These are phyloP conservation scores for Penicillium sp. DNA, from an alignment of 2,329 filamentous ascomycete species.

Conservation along the genomic window DNA sequence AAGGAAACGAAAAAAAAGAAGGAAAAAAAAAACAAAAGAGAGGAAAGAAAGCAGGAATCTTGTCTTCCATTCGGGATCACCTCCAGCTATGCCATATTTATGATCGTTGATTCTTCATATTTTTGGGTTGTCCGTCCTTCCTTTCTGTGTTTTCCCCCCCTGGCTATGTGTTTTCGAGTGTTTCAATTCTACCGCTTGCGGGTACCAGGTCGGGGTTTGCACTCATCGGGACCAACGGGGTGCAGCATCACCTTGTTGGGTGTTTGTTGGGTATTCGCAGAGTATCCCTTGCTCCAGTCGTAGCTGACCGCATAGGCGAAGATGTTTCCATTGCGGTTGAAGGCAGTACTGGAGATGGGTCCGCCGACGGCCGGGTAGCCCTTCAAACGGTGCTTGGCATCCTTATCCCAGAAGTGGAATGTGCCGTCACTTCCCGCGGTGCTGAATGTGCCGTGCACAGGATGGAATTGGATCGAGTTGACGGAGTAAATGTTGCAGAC, in stretches of 20 bases:
- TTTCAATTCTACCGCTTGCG: constrained; percentile 34
- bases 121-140: background rate
- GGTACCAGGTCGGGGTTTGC: constrained; percentile 49
- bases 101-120: too few relatives aligned
- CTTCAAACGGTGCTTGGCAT: constrained; percentile 81
- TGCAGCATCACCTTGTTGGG: constrained; percentile 83
- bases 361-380: constrained; percentile 80
- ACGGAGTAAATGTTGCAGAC: constrained; percentile 87
- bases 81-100: too few relatives aligned
- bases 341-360: constrained; percentile 84
- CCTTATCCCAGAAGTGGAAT: constrained; percentile 74
- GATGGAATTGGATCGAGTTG: constrained; percentile 97
- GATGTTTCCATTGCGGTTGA: constrained; percentile 77
- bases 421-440: constrained; percentile 93
- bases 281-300: constrained; percentile 97
- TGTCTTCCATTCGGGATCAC: too few relatives aligned
- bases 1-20: too few relatives aligned
- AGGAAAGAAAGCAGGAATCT: too few relatives aligned
- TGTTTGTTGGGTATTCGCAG: constrained; percentile 64
- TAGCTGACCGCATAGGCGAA: constrained; percentile 90
- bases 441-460: constrained; percentile 93
- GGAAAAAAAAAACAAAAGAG: too few relatives aligned
- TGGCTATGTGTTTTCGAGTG: background rate
- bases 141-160: constrained; percentile 2
- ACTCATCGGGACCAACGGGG: constrained; percentile 61